Base-by-base conservation (phyloP, 2,329 filamentous ascomycete genomes). In the Colletotrichum eleusines region DNA sequence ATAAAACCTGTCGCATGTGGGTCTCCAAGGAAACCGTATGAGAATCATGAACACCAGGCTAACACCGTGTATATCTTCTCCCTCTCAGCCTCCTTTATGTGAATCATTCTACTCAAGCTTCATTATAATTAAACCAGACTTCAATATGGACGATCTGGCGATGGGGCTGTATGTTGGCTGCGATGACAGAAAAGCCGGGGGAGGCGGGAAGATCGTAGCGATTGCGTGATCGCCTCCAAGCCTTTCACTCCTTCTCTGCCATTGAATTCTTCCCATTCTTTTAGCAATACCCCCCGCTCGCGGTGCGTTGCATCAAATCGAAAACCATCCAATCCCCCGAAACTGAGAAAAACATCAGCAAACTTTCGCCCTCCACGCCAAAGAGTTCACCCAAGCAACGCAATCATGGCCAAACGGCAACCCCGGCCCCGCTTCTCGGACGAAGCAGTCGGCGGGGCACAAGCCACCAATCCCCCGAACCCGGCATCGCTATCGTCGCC, bases 381-480 rank as follows among this genome's bases (percentile, higher is more conserved):
- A 16, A 31, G 9, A 57, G 31, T 35, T 20, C n/a, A 5, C 8
- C 23, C 33, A 28, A 54, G n/a, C 33, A 20, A 46, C 26, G 35
- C 6, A 28, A 63, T n/a, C 18, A 71, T 71, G 63, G 7, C 58
- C 1, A 48, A 33, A n/a, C 28, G 28, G 46, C 40, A 16, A 11
- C 14, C 50, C 23, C 50, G 67, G 67, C 63, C 68, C 58, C 68
- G 53, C 68, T 63, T 35, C 51, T 31, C 40, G 26, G 68, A 68
- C 23, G 64, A 63, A 58, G 68, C 63, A 51, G 58, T 35, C 58
- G 42, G 57, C 48, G 8, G 58, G 11, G 63, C 64, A 67, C 64
- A 28, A 67, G 57, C 64, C 57, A 62, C 48, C 48, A 67, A 31
- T 9, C 35, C 23, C 31, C 48, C 46, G 26, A 33, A 35, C 11